These are phyloP conservation scores for Auriculariales sp. DNA, from an alignment of 768 basidiomycete species.

Conservation along the genomic window DNA sequence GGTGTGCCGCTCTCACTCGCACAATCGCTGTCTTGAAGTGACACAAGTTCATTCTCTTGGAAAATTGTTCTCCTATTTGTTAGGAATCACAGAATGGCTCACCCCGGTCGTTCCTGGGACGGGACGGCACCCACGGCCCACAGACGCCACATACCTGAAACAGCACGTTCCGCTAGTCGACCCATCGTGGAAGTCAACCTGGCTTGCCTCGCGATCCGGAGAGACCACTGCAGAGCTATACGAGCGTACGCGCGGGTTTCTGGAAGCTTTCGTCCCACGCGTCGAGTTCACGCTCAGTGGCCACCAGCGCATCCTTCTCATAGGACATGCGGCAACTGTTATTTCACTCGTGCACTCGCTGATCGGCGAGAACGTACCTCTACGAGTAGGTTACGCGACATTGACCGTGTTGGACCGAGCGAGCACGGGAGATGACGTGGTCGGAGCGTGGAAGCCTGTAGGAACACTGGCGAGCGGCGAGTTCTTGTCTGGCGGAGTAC, in stretches of 20 bases:
- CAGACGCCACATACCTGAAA: constrained; percentile 35
- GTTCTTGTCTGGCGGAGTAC: constrained; percentile 42
- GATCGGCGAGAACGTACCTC: constrained; percentile 32
- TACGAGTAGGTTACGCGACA: constrained; percentile 63
- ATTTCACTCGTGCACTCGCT: constrained; percentile 55
- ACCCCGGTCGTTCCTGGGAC: constrained; percentile 51
- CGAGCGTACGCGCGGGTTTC: constrained; percentile 37
- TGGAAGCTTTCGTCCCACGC: constrained; percentile 34
- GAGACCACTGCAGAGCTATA: constrained; percentile 54
- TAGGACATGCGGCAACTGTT: constrained; percentile 63
- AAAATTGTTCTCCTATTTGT: not conserved
- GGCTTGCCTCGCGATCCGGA: constrained; percentile 57
- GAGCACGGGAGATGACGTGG: constrained; percentile 21
- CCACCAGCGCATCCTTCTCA: constrained; percentile 41
- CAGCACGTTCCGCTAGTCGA: constrained; percentile 46
- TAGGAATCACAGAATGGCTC: constrained; percentile 70
- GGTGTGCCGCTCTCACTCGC: constrained; percentile 40
- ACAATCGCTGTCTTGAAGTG: not conserved
- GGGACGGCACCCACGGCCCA: constrained; percentile 65
- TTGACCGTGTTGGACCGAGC: constrained; percentile 24
- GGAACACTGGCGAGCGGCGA: constrained; percentile 35
- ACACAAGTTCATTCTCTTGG: not conserved
- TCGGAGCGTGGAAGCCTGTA: constrained; percentile 33
- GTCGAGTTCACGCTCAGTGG: constrained; percentile 29
- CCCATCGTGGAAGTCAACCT: constrained; percentile 36